Evolutionary conservation across 306 rosid genomes (phyloP).

Genomic region (Rosa multiflora): DNA sequence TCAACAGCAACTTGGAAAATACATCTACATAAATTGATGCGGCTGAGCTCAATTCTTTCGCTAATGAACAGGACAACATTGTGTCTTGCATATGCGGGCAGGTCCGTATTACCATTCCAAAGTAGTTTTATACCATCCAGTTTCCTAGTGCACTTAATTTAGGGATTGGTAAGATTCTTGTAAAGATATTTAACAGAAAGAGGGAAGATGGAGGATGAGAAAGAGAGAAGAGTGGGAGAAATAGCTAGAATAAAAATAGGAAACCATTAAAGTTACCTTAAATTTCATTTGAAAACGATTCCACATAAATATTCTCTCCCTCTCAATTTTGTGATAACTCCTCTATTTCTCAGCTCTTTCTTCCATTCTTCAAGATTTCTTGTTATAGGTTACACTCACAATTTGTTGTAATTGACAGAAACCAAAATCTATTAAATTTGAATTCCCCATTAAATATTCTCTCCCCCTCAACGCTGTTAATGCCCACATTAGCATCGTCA

Average conservation of each 20-base stretch:
- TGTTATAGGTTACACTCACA: background rate
- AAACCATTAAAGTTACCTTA: background rate
- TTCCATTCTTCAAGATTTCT: background rate
- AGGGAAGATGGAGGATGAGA: background rate
- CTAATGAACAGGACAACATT: conserved; percentile 1
- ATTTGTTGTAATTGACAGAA: conserved; percentile 1
- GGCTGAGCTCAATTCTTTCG: background rate
- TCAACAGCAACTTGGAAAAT: conserved; percentile 29
- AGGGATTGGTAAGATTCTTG: background rate
- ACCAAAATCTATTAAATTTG: background rate
- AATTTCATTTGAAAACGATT: background rate
- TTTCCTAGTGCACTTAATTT: conserved; percentile 3
- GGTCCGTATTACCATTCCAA: conserved; percentile 1
- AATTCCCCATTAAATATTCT: background rate
- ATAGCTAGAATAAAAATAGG: background rate
- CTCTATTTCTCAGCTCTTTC: background rate
- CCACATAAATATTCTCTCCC: background rate
- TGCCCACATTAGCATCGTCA: background rate
- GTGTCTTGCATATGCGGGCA: background rate
- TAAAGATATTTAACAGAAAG: background rate
- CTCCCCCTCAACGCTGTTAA: background rate
- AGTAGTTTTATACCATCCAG: background rate
- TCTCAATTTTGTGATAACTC: background rate
- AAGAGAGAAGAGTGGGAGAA: background rate
- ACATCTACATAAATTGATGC: conserved; percentile 25